phyloP scores from a whole-genome alignment of 164 flowering plant species.

The Umbilicus rupestris region DNA sequence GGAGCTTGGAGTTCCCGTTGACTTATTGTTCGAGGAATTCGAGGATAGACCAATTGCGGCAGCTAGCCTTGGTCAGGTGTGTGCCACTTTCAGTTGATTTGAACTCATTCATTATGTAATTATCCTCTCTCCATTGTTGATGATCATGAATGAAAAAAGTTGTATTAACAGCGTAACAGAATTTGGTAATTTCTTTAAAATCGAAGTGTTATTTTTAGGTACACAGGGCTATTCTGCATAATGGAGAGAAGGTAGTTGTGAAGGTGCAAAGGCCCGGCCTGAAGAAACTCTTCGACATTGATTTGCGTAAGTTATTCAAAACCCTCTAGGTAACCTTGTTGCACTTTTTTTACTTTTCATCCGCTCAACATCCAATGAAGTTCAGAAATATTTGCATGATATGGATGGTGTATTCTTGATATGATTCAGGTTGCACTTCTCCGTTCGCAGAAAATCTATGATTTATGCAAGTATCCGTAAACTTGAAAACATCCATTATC shows the following conservation, averaged over 20 bases:
- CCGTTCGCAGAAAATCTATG: background rate
- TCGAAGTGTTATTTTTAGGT: conserved; percentile 39
- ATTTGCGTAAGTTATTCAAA: conserved; percentile 51
- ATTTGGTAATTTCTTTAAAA: background rate
- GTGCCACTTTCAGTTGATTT: conserved; percentile 9
- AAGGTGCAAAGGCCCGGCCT: conserved; percentile 98
- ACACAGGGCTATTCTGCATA: conserved; percentile 82
- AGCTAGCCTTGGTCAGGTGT: conserved; percentile 99
- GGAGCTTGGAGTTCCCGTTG: conserved; percentile 79
- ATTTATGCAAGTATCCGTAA: background rate
- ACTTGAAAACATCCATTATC: background rate
- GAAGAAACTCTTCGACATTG: conserved; percentile 92
- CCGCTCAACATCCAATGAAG: background rate
- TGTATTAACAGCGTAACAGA: background rate
- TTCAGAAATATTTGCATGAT: background rate
- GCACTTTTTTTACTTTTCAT: background rate
- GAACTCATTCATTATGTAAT: conserved; percentile 9
- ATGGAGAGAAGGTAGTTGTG: conserved; percentile 84
- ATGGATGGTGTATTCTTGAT: background rate
- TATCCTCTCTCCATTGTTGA: background rate
- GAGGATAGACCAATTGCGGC: conserved; percentile 94
- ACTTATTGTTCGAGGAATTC: conserved; percentile 60
- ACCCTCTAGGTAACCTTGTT: background rate
- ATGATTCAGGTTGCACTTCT: background rate
- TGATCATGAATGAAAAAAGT: background rate